Base-by-base conservation (phyloP, 108 stramenopile species). In the Stephanodiscus minutulus region DNA sequence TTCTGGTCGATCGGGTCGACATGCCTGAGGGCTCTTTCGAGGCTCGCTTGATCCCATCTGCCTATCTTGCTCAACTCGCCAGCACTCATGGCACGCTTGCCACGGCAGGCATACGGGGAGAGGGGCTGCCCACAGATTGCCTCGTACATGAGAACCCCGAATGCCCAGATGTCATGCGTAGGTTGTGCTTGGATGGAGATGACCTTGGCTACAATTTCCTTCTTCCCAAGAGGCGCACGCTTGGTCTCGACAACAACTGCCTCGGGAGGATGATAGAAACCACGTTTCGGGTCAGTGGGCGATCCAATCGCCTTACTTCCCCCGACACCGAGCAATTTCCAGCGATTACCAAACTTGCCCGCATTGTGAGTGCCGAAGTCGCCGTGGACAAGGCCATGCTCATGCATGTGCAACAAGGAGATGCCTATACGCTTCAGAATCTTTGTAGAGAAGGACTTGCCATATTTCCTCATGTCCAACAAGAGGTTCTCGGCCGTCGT, bases 291-390 rank as follows among this genome's bases (percentile, higher is more conserved):
- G 64, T 94, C 75, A 2, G 90, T 90, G 15, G 75, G 66, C 53
- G 82, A 64, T 6, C 93, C 89, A 8, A 94, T 64, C 0, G 76
- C 72, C 7, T 87, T 77, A 73, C 85, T 82, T 36, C 88, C 93
- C 18, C 93, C 85, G 17, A 94, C 86, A 10, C 93, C 93, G 9
- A 94, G 64, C 46, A 88, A 66, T 60, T 94, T 94, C 93, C 93
- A 94, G 4, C 93, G 87, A 46, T 81, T 82, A 21, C 89, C 86
- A 66, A 94, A 94, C 65, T 91, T 91, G 18, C 89, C 93, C 53
- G 86, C 87, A 66, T 94, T 94, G 78, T 94, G 93, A 10, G 90
- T 85, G 17, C 93, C 93, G 71, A 94, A 94, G 74, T 94, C 93
- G 49, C 90, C 84, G 70, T 94, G 93, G 35, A 94, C 83, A 17